Base-by-base conservation (phyloP, 2,329 filamentous ascomycete species). In the Penicillium sclerotiorum region DNA sequence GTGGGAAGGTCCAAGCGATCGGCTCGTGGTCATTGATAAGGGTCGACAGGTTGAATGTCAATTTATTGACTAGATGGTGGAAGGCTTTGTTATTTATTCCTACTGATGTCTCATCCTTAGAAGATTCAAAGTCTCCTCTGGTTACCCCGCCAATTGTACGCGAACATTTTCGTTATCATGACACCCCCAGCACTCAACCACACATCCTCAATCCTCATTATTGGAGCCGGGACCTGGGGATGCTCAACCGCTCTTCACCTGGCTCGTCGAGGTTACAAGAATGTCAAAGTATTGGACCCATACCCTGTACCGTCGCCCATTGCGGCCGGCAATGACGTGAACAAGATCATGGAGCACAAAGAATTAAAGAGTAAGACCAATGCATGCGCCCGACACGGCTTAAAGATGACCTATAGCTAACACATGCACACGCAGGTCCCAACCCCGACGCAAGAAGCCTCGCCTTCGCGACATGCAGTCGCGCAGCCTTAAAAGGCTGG, bases 181-280 rank as follows among this genome's bases (percentile, higher is more conserved):
- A 15, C 47, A 20, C 25, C 41, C 8, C 27, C 32, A 6, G 18
- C 17, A 11, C 33, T 58, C 8, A 44, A 15, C 18, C n/a, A 17
- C 1, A n/a, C 27, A 11, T 59, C 57, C 13, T 58, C 55, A 8
- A 69, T 61, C 39, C 60, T 80, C 18, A 75, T 80, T 30, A 60
- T 80, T 42, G 77, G 78, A 8, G 75, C 71, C 18, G 79, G 79
- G 8, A 79, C 78, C 0, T 80, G 79, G 65, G 79, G 79, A 11
- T 73, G 73, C 27, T 77, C 74, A 7, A 79, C 78, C n/a, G 78
- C 79, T n/a, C 67, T 79, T 17, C 73, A 80, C 56, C 69, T 81
- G 5, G 73, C 77, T 21, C 71, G 77, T 23, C 68, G 73, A 43
- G 78, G 78, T 33, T 80, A 79, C 58, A 70, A 68, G 32, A 71